Base-by-base conservation (phyloP, 768 basidiomycete genomes). In the Sutorius australiensis region DNA sequence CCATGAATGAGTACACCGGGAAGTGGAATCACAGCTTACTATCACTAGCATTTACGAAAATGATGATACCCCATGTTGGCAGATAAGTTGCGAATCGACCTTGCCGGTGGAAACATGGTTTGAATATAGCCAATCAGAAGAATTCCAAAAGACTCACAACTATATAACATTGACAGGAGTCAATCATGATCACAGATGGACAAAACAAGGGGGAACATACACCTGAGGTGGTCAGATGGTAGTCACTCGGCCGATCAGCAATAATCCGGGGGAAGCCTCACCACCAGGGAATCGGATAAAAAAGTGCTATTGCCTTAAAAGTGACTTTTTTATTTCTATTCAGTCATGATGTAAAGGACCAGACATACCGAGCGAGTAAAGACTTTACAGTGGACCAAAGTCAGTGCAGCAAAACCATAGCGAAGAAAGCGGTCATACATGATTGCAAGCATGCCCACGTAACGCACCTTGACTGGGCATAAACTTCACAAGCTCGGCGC, bases 391-490 rank as follows among this genome's bases (percentile, higher is more conserved):
- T 33, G 37, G 27, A 38, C 11, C 2, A 24, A 24, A 6, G 17
- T 53, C 21, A 53, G 12, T 24, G 9, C 8, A 8, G 14, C 9
- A 33, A 14, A 11, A 17, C 21, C 17, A 31, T 6, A 2, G 37
- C 24, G 8, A 2, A 30, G 13, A 39, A 0, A 11, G 12, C 27
- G 7, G 2, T 4, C n/a, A n/a, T 57, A 58, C 57, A 52, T 16
- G 11, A 37, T 9, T 13, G 42, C 13, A 6, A 49, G 17, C 24
- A 57, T 10, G 19, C 50, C 57, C 17, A 8, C 31, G 43, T 58
- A 58, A 24, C 55, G 54, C n/a, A 58, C 47, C 57, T 58, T 19
- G 40, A 16, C n/a, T 12, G n/a, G 16, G 14, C 7, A 12, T 37
- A 0, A 32, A 12, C 7, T 1, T 16, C 7, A 19, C 7, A n/a